Evolutionary conservation across 2,329 filamentous ascomycete genomes (phyloP).

Genomic region (Thermoascus crustaceus): DNA sequence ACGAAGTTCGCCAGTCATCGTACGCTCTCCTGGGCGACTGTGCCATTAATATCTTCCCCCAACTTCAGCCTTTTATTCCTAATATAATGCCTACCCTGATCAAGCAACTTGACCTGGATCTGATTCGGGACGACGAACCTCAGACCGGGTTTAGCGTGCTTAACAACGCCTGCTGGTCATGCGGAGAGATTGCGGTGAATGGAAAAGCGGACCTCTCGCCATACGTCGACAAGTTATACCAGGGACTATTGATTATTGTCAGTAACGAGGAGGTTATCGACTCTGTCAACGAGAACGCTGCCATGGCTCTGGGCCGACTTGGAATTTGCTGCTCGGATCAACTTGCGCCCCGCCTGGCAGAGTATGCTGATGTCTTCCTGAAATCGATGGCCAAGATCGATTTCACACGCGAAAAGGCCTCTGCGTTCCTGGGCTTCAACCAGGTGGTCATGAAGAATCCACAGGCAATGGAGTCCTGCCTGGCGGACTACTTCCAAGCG

Average conservation of each 20-base stretch:
- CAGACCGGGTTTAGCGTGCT: slow-evolving; percentile 84
- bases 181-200: slow-evolving; percentile 82
- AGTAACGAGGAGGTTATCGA: slow-evolving; percentile 76
- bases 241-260: slow-evolving; percentile 72
- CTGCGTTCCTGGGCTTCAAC: slow-evolving; percentile 85
- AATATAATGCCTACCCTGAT: slow-evolving; percentile 71
- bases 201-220: slow-evolving; percentile 63
- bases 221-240: slow-evolving; percentile 68
- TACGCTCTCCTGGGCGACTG: slow-evolving; percentile 93
- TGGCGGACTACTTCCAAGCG: slow-evolving; percentile 72
- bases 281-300: slow-evolving; percentile 86
- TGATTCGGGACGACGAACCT: slow-evolving; percentile 67
- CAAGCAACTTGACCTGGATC: slow-evolving; percentile 75
- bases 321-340: slow-evolving; percentile 69
- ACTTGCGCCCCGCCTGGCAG: slow-evolving; percentile 68
- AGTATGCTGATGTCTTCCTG: slow-evolving; percentile 76
- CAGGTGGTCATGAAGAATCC: slow-evolving; percentile 79
- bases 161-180: slow-evolving; percentile 97
- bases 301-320: slow-evolving; percentile 81
- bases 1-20: slow-evolving; percentile 91
- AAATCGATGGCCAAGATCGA: slow-evolving; percentile 74
- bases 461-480: slow-evolving; percentile 78
- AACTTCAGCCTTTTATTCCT: slow-evolving; percentile 65
- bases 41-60: slow-evolving; percentile 80
- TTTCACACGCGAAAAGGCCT: slow-evolving; percentile 87